Base-by-base conservation (phyloP, 768 basidiomycete genomes). In the Leucosporidium yakuticum region DNA sequence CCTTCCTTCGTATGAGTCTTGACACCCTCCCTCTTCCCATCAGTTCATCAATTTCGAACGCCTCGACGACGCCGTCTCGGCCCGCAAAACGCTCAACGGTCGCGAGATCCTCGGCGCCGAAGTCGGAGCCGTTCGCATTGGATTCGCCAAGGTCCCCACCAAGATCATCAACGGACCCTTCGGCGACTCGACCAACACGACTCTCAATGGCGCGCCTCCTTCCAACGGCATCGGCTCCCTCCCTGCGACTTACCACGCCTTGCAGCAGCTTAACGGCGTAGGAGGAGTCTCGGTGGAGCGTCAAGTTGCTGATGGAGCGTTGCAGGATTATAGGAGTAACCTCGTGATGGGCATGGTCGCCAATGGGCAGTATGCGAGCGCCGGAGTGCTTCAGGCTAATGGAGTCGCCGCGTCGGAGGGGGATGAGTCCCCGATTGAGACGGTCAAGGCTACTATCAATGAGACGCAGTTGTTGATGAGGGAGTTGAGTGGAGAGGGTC, bases 401-500 rank as follows among this genome's bases (percentile, higher is more conserved):
- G 32, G 44, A 49, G 51, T 25, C 44, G 27, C 50, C 54, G 27
- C 59, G 14, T 3, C 39, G 11, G 53, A 82, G n/a, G 78, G 83
- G 19, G 82, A 69, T 79, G 81, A 64, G 79, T 81, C 47, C 11
- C 3, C 11, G 3, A 27, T 58, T 20, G 71, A 72, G 62, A 72
- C 71, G 47, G 20, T 34, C 23, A 31, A 20, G 23, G 71, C 48
- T 0, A 27, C 20, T 12, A 8, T 94, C 63, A 93, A 90, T 4
- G 95, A 98, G 79, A 90, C 93, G 77, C 94, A 97, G 79, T 90
- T 96, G 88, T 88, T 99, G 71, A 88, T 98, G 88, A 86, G 87
- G 76, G 92, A 97, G 78, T 83, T 99, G 25, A 87, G 89, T 75
- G 85, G 82, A 88, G 92, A 48, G 83, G 84, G 60, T 67, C 77